Conservation (phyloP, 495 filamentous ascomycete genomes). For the Penicillium herquei region DNA sequence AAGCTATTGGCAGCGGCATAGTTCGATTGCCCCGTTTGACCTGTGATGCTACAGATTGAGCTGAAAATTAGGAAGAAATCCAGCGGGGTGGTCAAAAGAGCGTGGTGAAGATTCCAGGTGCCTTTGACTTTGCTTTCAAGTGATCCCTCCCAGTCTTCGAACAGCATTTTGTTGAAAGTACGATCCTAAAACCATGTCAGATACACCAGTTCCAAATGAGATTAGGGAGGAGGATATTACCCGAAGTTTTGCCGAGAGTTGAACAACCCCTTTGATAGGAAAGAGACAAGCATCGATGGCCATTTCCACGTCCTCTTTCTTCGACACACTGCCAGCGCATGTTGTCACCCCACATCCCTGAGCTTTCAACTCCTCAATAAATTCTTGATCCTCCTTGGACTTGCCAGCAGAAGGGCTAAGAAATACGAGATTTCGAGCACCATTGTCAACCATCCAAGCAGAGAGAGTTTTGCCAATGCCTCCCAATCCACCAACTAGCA, state of each 20-base stretch:
- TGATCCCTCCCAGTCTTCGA: neutral
- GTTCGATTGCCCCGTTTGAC: constrained; percentile 1
- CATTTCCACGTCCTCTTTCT: no score
- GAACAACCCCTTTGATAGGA: no score
- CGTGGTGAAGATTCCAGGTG: constrained; percentile 9
- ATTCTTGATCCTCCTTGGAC: no score
- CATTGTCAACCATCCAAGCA: constrained; percentile 54
- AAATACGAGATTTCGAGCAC: constrained; percentile 53
- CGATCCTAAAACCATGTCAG: no score
- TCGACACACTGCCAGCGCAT: no score
- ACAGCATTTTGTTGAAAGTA: no score
- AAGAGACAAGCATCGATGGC: no score
- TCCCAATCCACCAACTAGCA: constrained; percentile 39
- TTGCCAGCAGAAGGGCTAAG: constrained; percentile 9
- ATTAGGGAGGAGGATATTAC: no score
- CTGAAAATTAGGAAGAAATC: constrained; percentile 10
- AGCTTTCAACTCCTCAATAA: no score
- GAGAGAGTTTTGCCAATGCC: constrained; percentile 56
- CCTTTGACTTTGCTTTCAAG: constrained; percentile 6
- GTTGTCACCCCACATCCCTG: no score
- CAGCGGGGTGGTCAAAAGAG: neutral
- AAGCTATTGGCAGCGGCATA: constrained; percentile 7
- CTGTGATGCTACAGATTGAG: neutral
- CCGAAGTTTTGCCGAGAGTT: no score
- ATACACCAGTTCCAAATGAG: no score